Evolutionary conservation across 768 basidiomycete genomes (phyloP).

Genomic region (Boletus patriciae): DNA sequence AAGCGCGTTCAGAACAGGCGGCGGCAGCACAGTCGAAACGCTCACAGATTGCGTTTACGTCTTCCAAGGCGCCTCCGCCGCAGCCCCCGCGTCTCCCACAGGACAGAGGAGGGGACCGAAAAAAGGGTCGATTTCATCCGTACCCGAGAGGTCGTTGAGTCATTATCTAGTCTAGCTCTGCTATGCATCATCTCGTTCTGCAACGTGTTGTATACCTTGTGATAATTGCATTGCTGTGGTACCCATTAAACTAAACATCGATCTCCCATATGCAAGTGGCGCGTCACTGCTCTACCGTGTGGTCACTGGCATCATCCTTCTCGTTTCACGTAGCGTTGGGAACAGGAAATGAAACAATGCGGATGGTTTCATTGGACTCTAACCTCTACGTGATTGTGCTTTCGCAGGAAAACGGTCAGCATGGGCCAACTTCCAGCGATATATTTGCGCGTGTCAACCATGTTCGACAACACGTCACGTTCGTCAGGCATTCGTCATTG

Average conservation of each 20-base stretch:
- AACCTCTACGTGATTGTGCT: too few species aligned
- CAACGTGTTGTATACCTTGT: not conserved
- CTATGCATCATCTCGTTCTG: conserved; percentile 3
- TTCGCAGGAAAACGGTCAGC: too few species aligned
- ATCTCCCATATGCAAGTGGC: too few species aligned
- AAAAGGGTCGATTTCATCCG: conserved; percentile 30
- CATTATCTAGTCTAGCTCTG: conserved; percentile 14
- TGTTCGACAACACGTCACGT: not conserved
- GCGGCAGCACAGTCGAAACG: conserved; percentile 55
- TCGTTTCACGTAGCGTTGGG: too few species aligned
- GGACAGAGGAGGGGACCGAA: conserved; percentile 20
- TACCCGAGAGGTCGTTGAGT: conserved; percentile 27
- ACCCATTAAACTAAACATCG: too few species aligned
- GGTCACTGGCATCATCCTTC: too few species aligned
- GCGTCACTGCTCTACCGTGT: too few species aligned
- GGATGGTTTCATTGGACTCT: too few species aligned
- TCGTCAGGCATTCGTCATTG: not conserved
- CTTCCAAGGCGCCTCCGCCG: conserved; percentile 23
- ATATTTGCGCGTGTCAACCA: too few species aligned
- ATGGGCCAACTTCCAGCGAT: too few species aligned
- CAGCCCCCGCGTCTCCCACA: conserved; percentile 13
- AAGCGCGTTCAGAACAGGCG: conserved; percentile 60
- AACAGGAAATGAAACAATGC: too few species aligned
- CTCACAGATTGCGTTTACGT: conserved; percentile 61
- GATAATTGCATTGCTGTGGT: too few species aligned